Base-by-base conservation (phyloP, 2,329 filamentous ascomycete genomes). In the Calycina marina region DNA sequence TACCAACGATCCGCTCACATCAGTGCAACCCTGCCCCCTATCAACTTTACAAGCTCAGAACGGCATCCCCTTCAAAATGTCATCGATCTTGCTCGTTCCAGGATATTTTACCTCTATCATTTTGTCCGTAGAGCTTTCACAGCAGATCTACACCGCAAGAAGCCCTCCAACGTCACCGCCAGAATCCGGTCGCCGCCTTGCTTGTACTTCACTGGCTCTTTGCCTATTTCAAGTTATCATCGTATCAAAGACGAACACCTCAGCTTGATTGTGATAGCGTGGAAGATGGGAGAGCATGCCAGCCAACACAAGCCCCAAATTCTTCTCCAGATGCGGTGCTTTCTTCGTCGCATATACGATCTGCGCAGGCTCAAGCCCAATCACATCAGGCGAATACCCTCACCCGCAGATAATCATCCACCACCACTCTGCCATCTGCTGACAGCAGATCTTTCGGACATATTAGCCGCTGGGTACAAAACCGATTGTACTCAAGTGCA, bases 401-500 rank as follows among this genome's bases (percentile, higher is more conserved):
- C 20, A 68, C 66, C 20, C 56, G 57, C 47, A 65, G 59, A 43
- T 52, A 60, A 18, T 67, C 63, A 44, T 74, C 66, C 2, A 68
- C 60, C 10, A 57, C 51, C 32, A 64, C 60, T 37, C 60, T 63
- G 32, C 58, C 59, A 30, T 48, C 52, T 13, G 59, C 56, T 13
- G 56, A 60, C 4, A 71, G 55, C 37, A 64, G 52, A 25, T 49
- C 45, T 4, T 44, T 47, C 1, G 64, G 4, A 75, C 42, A 48
- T 61, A 73, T 25, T 62, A 61, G 4, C 65, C 62, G 51, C 74
- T 75, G 27, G 69, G 64, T 13, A 56, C 46, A 25, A 71, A 50
- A 18, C 71, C 71, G 44, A 63, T 61, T 4, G 69, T 68, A 4
- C 69, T 61, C 14, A 75, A 54, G 49, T 69, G 70, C n/a, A 68